Conservation (phyloP, 441 rosid species). For the Kokia cookei region DNA sequence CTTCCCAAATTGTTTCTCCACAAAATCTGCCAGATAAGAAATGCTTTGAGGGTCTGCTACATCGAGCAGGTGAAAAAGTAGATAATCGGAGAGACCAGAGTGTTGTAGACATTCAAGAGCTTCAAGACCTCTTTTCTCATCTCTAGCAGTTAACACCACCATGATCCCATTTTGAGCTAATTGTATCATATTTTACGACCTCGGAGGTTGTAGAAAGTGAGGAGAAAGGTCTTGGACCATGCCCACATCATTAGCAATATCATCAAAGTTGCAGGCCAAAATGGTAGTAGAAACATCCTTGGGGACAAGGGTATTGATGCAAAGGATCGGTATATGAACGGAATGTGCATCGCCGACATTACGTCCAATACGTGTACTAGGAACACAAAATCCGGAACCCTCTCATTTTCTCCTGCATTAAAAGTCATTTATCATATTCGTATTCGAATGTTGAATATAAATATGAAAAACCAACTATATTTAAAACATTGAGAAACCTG, state of each 20-base stretch:
- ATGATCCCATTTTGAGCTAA: constrained; percentile 30
- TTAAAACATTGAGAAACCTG: too few species aligned
- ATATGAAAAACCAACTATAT: too few species aligned
- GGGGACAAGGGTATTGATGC: constrained; percentile 50
- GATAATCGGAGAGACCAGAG: too few species aligned
- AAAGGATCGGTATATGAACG: constrained; percentile 46
- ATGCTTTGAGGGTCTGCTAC: too few species aligned
- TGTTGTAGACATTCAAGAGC: neutral
- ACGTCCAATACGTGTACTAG: constrained; percentile 83
- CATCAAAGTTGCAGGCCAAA: constrained; percentile 42
- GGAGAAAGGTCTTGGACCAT: constrained; percentile 55
- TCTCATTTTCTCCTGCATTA: constrained; percentile 19
- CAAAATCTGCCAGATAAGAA: too few species aligned
- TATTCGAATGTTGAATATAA: too few species aligned
- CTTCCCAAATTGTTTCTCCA: too few species aligned
- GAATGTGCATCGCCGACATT: constrained; percentile 53
- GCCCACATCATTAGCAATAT: constrained; percentile 66
- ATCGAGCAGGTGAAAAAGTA: too few species aligned
- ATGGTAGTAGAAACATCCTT: constrained; percentile 32
- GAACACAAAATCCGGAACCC: constrained; percentile 85
- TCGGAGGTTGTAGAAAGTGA: constrained; percentile 57
- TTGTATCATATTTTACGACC: too few species aligned
- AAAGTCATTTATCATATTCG: neutral
- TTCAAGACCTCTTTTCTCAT: constrained; percentile 2
- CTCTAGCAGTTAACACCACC: constrained; percentile 28